Percentiles rank a stretch among this genome's conserved stretches.
phyloP scores from a whole-genome alignment of 1,139 yeast genomes.

The Candida sanyaensis region DNA sequence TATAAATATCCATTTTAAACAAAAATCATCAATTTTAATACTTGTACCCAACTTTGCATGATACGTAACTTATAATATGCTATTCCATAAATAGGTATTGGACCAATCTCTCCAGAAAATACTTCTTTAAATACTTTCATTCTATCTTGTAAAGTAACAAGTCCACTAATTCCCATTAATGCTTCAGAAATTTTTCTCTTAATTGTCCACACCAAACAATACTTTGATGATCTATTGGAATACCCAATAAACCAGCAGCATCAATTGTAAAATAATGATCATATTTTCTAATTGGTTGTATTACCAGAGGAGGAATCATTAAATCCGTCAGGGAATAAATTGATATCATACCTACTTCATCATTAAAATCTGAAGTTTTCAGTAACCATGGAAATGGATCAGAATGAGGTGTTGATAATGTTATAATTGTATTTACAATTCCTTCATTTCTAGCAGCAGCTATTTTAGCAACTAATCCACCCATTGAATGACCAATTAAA shows the following conservation, averaged over 20 bases:
- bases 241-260: constrained; percentile 84
- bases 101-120: constrained; percentile 21
- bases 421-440: constrained; percentile 77
- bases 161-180: constrained; percentile 62
- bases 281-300: constrained; percentile 52
- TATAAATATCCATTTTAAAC: background rate
- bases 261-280: constrained; percentile 76
- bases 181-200: constrained; percentile 61
- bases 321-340: constrained; percentile 88
- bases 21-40: background rate
- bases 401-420: constrained; percentile 91
- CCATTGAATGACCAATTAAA: constrained; percentile 93
- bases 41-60: constrained; percentile 3
- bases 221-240: constrained; percentile 92
- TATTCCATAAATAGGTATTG: constrained; percentile 3
- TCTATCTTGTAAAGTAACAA: constrained; percentile 46
- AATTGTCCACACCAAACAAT: constrained; percentile 96
- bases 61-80: constrained; percentile 1
- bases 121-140: constrained; percentile 55
- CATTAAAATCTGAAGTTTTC: constrained; percentile 1
- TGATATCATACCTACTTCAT: constrained; percentile 68
- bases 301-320: constrained; percentile 26
- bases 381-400: constrained; percentile 77
- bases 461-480: constrained; percentile 82
- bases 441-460: constrained; percentile 52